These are phyloP conservation scores for Penicillium sp. DNA, from an alignment of 2,329 filamentous ascomycete species.

Conservation along the genomic window DNA sequence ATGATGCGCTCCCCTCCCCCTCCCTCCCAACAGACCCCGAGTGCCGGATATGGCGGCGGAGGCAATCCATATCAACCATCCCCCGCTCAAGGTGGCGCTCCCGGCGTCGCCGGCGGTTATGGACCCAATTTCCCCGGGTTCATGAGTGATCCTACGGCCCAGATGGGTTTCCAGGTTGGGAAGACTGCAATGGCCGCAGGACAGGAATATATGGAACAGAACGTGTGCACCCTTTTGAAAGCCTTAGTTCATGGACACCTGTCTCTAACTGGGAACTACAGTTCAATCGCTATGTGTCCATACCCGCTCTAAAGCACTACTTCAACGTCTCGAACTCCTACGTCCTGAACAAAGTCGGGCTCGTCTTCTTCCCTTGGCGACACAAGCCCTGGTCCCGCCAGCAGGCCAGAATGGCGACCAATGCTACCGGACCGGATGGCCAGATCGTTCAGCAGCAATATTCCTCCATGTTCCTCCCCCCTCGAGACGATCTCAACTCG, in stretches of 20 bases:
- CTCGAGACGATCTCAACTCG: conserved; percentile 91
- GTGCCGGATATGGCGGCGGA: conserved; percentile 40
- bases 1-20: conserved; percentile 93
- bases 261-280: conserved; percentile 29
- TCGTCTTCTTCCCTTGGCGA: conserved; percentile 95
- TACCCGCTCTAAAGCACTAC: conserved; percentile 93
- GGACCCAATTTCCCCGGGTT: conserved; percentile 75
- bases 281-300: conserved; percentile 81
- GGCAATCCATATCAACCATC: conserved; percentile 49
- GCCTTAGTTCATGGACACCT: not conserved
- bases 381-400: conserved; percentile 97
- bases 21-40: conserved; percentile 64
- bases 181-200: conserved; percentile 87
- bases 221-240: conserved; percentile 54
- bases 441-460: conserved; percentile 57
- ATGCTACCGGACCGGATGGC: conserved; percentile 49
- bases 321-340: conserved; percentile 99
- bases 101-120: conserved; percentile 41
- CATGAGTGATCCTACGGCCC: conserved; percentile 91
- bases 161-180: conserved; percentile 91
- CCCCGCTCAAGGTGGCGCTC: conserved; percentile 39
- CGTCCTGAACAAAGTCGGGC: conserved; percentile 84
- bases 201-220: conserved; percentile 92
- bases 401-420: conserved; percentile 55
- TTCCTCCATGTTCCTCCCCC: conserved; percentile 68